A percentile compares a stretch with the other conserved stretches of the same genome.
These are phyloP conservation scores for Colletotrichum sp. DNA, from an alignment of 2,329 filamentous ascomycete genomes.

Conservation along the genomic window DNA sequence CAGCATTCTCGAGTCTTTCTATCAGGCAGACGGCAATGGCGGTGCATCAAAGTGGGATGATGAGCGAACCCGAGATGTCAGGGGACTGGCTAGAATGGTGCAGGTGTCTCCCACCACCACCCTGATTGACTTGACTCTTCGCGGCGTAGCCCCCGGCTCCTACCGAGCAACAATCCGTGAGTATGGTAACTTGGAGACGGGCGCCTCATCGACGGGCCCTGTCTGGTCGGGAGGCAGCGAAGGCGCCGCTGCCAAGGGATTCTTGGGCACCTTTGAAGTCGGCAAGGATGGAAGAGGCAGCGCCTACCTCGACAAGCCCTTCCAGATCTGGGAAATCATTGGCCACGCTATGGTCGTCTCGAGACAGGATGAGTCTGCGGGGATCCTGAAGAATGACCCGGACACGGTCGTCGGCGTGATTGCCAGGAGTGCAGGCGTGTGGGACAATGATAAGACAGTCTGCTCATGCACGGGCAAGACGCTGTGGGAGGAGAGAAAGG, in stretches of 20 bases:
- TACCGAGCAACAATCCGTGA: slow-evolving; percentile 88
- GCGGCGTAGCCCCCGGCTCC: slow-evolving; percentile 78
- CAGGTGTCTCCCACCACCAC: slow-evolving; percentile 82
- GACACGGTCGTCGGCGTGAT: slow-evolving; percentile 93
- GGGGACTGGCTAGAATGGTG: slow-evolving; percentile 91
- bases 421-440: slow-evolving; percentile 94
- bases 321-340: slow-evolving; percentile 96
- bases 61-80: slow-evolving; percentile 63
- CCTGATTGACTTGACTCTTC: slow-evolving; percentile 85
- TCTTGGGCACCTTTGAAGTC: slow-evolving; percentile 79
- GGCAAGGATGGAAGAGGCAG: slow-evolving; percentile 77
- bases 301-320: slow-evolving; percentile 79
- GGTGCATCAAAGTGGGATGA: slow-evolving; percentile 36
- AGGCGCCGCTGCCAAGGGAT: slow-evolving; percentile 48
- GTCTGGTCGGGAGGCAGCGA: slow-evolving; percentile 69
- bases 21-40: slow-evolving; percentile 52
- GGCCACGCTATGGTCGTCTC: slow-evolving; percentile 90
- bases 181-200: slow-evolving; percentile 84
- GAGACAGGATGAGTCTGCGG: slow-evolving; percentile 62
- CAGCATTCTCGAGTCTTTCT: slow-evolving; percentile 88
- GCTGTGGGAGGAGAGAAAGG: slow-evolving; percentile 94
- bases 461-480: slow-evolving; percentile 98
- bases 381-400: slow-evolving; percentile 70
- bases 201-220: slow-evolving; percentile 81
- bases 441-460: slow-evolving; percentile 98